Conservation (phyloP, 1,284 basidiomycete genomes). For the Peniophora sp. region DNA sequence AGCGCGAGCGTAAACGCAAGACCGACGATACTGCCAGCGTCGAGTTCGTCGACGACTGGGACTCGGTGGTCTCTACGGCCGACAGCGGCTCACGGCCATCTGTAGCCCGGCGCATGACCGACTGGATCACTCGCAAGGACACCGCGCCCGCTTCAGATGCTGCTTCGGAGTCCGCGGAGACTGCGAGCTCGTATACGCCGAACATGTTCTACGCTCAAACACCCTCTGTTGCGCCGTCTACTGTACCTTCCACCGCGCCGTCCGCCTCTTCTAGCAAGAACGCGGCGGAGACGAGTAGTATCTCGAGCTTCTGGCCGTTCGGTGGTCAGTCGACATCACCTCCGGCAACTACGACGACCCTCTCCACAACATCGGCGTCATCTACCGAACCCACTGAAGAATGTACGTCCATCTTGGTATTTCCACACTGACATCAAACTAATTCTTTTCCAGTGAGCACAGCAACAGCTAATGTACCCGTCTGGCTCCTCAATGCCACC, state of each 20-base stretch:
- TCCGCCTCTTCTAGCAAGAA: too few relatives aligned
- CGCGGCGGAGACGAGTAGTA: too few relatives aligned
- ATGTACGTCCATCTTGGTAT: slow-evolving; percentile 16
- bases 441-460: slow-evolving; percentile 29
- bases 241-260: too few relatives aligned
- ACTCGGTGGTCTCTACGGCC: background rate
- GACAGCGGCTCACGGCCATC: background rate
- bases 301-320: slow-evolving; percentile 9
- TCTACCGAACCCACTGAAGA: slow-evolving; percentile 19
- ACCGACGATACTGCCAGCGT: too few relatives aligned
- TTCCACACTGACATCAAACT: background rate
- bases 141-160: too few relatives aligned
- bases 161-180: too few relatives aligned
- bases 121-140: background rate
- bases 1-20: background rate
- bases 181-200: too few relatives aligned
- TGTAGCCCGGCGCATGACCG: background rate
- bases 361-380: slow-evolving; percentile 14
- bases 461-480: slow-evolving; percentile 52
- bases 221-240: too few relatives aligned
- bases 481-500: slow-evolving; percentile 69
- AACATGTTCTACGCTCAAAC: too few relatives aligned
- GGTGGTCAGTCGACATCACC: background rate
- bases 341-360: slow-evolving; percentile 5
- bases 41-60: too few relatives aligned